Base-by-base conservation (phyloP, 164 flowering plant genomes). In the Pachysandra terminalis region DNA sequence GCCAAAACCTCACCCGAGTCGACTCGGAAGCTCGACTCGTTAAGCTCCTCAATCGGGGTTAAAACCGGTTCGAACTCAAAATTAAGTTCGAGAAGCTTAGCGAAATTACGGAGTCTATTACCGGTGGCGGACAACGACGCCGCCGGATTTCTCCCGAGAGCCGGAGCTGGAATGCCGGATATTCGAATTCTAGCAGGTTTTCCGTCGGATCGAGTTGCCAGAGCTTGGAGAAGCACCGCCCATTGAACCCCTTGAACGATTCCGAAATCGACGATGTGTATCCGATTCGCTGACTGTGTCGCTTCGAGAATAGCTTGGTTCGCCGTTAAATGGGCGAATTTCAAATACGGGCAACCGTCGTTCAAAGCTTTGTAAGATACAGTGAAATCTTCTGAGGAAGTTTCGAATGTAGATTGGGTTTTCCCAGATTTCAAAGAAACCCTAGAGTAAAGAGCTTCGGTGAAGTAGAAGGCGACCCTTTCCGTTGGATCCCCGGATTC, bases 281-380 rank as follows among this genome's bases (percentile, higher is more conserved):
- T 92, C 66, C 74, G 85, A 61, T 27, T 68, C 0, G 89, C 86
- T 2, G 77, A 70, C 61, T 84, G 88, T 0, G 92, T 91, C 0
- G 92, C 95, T 75, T 95, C 98, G 0, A 95, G 90, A 8, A 95
- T 95, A 0, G 97, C 97, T 64, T 95, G 97, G 71, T 91, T 95
- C 2, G 97, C 98, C 3, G 98, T 92, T 65, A 95, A 77, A 64
- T 92, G 96, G 23, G 96, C 87, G 68, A 95, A 95, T 56, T 89
- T 92, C 0, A 90, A 86, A 59, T 87, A 91, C 0, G 98, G 98
- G 66, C 96, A 89, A 8, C 97, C 97, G 21, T 96, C 98, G 78
- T 96, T 86, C 32, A 96, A 67, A 10, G 92, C 87, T 53, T 90
- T 90, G 80, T 88, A 92, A 2, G 86, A 78, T 21, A 90, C 75